These are phyloP conservation scores for Epichloe elymi DNA, from an alignment of 2,329 filamentous ascomycete genomes.

Conservation along the genomic window DNA sequence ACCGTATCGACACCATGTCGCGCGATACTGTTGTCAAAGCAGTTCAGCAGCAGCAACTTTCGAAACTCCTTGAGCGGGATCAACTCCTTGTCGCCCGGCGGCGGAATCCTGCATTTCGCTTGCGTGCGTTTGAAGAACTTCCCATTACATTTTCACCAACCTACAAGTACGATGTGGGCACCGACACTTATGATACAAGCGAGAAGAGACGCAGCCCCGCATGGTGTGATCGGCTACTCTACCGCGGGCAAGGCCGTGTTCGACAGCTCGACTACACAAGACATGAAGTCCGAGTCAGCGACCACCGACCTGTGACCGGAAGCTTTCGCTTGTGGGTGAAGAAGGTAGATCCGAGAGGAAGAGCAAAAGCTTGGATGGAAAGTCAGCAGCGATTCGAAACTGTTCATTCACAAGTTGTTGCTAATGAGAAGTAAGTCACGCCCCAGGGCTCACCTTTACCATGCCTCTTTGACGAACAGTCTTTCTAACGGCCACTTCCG, in stretches of 20 bases:
- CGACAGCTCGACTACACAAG: constrained; percentile 78
- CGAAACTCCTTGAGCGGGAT: constrained; percentile 82
- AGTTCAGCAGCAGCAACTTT: constrained; percentile 66
- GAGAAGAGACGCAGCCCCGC: constrained; percentile 91
- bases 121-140: constrained; percentile 81
- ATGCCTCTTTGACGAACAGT: not conserved
- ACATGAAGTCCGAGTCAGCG: constrained; percentile 81
- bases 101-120: constrained; percentile 77
- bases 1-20: constrained; percentile 94
- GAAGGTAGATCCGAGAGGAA: constrained; percentile 55
- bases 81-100: constrained; percentile 81
- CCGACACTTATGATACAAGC: constrained; percentile 83
- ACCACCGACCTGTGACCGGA: constrained; percentile 86
- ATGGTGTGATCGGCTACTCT: constrained; percentile 93
- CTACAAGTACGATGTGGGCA: constrained; percentile 97
- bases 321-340: constrained; percentile 75
- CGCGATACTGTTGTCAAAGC: constrained; percentile 84
- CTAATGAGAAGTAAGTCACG: constrained; percentile 59
- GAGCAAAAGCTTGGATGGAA: constrained; percentile 55
- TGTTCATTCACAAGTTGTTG: constrained; percentile 53
- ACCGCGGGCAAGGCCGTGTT: constrained; percentile 66
- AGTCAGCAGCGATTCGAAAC: constrained; percentile 64
- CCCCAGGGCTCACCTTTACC: not conserved
- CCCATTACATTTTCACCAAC: constrained; percentile 89
- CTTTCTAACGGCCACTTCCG: not conserved